Conservation (phyloP, 345 rosid species). For the Xanthoceras sorbifolium region DNA sequence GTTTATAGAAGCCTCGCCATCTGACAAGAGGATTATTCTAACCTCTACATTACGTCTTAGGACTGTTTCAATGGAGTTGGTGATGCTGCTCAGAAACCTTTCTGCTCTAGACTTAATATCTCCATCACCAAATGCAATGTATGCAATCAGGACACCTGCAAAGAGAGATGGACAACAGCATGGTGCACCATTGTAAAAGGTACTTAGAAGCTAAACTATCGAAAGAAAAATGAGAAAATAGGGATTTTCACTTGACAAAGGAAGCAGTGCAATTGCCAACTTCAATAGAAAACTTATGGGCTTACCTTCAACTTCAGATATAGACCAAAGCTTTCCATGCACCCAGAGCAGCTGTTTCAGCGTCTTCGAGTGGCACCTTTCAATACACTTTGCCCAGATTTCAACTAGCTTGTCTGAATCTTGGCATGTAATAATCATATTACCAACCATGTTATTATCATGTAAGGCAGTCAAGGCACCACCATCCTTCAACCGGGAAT, state of each 20-base stretch:
- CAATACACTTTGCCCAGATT: slow-evolving; percentile 83
- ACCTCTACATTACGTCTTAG: slow-evolving; percentile 81
- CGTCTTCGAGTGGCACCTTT: slow-evolving; percentile 89
- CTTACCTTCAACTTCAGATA: slow-evolving; percentile 82
- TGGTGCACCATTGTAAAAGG: too few relatives aligned
- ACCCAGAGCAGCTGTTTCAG: slow-evolving; percentile 74
- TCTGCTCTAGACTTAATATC: slow-evolving; percentile 82
- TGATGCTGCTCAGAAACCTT: slow-evolving; percentile 90
- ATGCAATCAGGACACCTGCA: slow-evolving; percentile 80
- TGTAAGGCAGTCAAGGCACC: slow-evolving; percentile 39
- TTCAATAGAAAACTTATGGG: slow-evolving; percentile 1
- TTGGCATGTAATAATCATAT: slow-evolving; percentile 42
- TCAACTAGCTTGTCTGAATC: slow-evolving; percentile 61
- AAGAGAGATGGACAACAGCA: too few relatives aligned
- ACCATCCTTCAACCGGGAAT: slow-evolving; percentile 36
- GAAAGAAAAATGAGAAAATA: not conserved
- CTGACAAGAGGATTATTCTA: slow-evolving; percentile 68
- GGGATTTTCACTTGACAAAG: not conserved
- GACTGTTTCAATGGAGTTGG: slow-evolving; percentile 88
- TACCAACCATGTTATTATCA: slow-evolving; percentile 42
- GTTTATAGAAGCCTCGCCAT: slow-evolving; percentile 44
- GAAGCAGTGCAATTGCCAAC: not conserved
- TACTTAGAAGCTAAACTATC: not conserved
- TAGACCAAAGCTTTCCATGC: slow-evolving; percentile 81
- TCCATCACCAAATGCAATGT: slow-evolving; percentile 66